A percentile compares a stretch with the other conserved stretches of the same genome.
Conservation (phyloP, 139 green algal species). For the Chlamydomonas eustigma region DNA sequence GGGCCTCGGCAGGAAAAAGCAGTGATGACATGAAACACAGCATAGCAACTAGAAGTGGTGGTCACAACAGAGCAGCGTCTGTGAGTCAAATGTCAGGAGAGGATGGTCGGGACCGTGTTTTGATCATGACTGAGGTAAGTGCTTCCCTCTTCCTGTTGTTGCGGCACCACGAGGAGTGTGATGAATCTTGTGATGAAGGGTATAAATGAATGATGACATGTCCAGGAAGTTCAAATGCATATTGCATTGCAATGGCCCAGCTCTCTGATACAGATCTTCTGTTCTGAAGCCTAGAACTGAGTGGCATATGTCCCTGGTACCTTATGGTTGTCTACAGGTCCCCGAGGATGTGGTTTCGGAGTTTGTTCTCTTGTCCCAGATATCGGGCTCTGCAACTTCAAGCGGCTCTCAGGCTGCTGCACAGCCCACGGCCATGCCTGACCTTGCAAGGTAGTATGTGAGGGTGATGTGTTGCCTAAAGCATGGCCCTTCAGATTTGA, state of each 20-base stretch:
- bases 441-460: not conserved
- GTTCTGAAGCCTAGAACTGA: no score
- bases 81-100: no score
- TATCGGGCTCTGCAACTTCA: constrained; percentile 14
- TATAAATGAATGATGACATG: not conserved
- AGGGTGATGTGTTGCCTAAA: not conserved
- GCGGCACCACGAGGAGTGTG: not conserved
- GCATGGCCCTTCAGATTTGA: not conserved
- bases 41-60: not conserved
- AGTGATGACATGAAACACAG: not conserved
- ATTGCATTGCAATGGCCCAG: no score
- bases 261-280: no score
- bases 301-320: no score
- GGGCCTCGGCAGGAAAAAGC: constrained; percentile 29
- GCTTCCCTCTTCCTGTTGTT: no score
- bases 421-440: not conserved
- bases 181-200: not conserved
- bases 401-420: not conserved
- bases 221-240: not conserved
- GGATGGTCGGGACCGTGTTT: not conserved
- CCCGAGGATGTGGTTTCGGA: constrained; percentile 5
- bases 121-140: constrained; percentile 6
- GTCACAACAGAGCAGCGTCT: no score
- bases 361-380: constrained; percentile 1
- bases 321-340: not conserved